Evolutionary conservation across 78 protist genomes (phyloP), one percentile per base, ranked within the genome.

Genomic region (Dictyostelium discoideum): DNA sequence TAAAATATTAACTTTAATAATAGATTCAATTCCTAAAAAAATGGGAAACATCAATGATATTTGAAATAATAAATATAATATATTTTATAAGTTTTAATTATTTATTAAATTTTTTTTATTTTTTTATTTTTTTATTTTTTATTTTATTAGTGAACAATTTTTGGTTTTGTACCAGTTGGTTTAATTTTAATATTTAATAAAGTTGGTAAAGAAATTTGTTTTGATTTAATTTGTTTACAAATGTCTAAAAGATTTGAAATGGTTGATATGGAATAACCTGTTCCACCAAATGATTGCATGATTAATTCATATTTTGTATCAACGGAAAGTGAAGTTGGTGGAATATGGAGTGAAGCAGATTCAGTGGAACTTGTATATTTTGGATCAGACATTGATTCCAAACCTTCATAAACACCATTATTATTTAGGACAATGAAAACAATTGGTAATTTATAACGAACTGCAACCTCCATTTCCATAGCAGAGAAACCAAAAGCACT

Each of bases 401-500:
- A 73, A 22, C 94, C 93, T 44, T 82, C 92, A 60, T 96, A 96
- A 84, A 96, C 86, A 82, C 97, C 97, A 54, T 92, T 92, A 80
- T 96, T 96, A 74, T 96, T 96, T 48, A 96, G 8, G 16, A 96
- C 67, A 16, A 96, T 81, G 42, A 96, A 82, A 6, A 92, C 88
- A 46, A 90, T 92, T n/a, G 97, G 97, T 54, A 92, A 40, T 0
- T 26, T 65, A 50, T 84, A 96, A 44, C 97, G 96, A 57, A 26
- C 54, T 1, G 93, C 94, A 2, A 86, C 73, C 24, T 96, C 97
- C 29, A 96, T 72, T 39, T 96, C 97, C 96, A 96, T 92, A 2
- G 87, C 95, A 50, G 84, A 46, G 85, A 96, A 96, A n/a, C 97
- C 97, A 86, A 96, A 96, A 26, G 96, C 96, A 50, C 95, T 87